Evolutionary conservation across 371 early-diverging fungal species (phyloP).

Genomic region (Zancudomyces culisetae): DNA sequence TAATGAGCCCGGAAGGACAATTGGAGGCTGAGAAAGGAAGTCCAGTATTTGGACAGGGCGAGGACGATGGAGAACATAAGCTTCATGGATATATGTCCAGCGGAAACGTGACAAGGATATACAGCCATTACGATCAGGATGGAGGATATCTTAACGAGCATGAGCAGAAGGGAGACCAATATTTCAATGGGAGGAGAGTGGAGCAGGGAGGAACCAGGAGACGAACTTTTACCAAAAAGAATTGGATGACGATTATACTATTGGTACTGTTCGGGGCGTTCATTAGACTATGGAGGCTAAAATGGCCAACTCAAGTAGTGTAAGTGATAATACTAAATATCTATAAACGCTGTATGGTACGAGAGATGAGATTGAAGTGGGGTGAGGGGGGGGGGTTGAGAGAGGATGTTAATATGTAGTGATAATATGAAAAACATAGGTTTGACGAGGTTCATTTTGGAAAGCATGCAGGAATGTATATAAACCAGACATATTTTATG

Average conservation of each 20-base stretch:
- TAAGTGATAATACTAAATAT: slow-evolving; percentile 36
- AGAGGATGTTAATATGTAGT: no score
- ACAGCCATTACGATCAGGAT: not conserved
- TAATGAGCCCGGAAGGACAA: no score
- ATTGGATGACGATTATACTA: slow-evolving; percentile 18
- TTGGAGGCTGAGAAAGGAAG: no score
- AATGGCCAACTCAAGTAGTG: slow-evolving; percentile 14
- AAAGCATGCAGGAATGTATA: slow-evolving; percentile 80
- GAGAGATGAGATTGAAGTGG: no score
- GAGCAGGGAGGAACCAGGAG: not conserved
- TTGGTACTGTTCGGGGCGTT: slow-evolving; percentile 17
- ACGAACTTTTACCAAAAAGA: slow-evolving; percentile 11
- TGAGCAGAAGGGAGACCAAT: not conserved
- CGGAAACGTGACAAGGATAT: no score
- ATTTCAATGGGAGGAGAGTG: not conserved
- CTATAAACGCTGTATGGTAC: not conserved
- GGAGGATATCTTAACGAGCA: not conserved
- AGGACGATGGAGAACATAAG: no score
- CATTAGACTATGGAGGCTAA: slow-evolving; percentile 18
- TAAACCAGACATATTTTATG: slow-evolving; percentile 74
- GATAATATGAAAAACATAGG: not conserved
- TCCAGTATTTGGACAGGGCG: no score
- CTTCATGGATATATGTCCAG: no score
- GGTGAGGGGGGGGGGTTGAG: no score
- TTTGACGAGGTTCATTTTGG: slow-evolving; percentile 98